These are phyloP conservation scores for Peronospora farinosa DNA, from an alignment of 352 stramenopile genomes.

Conservation along the genomic window DNA sequence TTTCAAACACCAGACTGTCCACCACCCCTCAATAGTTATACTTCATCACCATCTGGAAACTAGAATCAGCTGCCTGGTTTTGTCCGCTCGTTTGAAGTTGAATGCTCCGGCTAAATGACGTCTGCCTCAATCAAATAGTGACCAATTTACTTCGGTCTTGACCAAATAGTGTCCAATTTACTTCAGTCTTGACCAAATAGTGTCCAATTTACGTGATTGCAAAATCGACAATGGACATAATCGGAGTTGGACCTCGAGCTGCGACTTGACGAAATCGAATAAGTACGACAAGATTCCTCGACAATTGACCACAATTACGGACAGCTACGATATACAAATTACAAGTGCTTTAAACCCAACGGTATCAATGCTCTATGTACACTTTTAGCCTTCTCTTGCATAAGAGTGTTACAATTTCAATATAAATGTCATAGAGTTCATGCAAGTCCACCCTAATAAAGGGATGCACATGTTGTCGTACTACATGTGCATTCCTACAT, in stretches of 20 bases:
- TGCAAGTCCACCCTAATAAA: not conserved
- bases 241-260: too few relatives aligned
- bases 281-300: too few relatives aligned
- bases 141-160: not conserved
- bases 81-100: not conserved
- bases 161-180: not conserved
- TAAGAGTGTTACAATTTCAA: too few relatives aligned
- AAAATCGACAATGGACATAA: too few relatives aligned
- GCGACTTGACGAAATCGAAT: too few relatives aligned
- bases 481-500: slow-evolving; percentile 47
- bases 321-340: too few relatives aligned
- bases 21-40: not conserved
- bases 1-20: too few relatives aligned
- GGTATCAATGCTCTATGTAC: too few relatives aligned
- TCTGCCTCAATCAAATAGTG: not conserved
- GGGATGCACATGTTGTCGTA: not conserved
- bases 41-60: not conserved
- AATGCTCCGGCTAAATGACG: not conserved
- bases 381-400: too few relatives aligned
- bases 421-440: too few relatives aligned
- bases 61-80: not conserved
- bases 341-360: too few relatives aligned
- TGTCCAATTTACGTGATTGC: not conserved
- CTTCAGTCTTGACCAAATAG: not conserved
- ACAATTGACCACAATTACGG: too few relatives aligned